These are phyloP conservation scores for Venturia asperata DNA, from an alignment of 2,329 filamentous ascomycete species.

Conservation along the genomic window DNA sequence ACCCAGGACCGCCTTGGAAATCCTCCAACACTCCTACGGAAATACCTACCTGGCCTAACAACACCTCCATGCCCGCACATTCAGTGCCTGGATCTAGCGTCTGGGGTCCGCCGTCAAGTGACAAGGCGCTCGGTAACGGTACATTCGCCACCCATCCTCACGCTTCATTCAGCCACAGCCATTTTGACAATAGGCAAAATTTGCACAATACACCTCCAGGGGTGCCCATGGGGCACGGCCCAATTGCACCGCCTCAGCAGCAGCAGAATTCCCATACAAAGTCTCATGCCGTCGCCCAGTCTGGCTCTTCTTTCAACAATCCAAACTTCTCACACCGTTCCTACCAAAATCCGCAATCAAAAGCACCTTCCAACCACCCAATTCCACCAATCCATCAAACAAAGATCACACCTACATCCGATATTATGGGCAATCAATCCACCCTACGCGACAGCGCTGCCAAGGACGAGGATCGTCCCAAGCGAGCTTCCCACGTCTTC, in stretches of 20 bases:
- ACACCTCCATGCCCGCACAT: conserved; percentile 9
- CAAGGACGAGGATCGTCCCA: background rate
- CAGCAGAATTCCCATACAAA: background rate
- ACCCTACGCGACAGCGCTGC: background rate
- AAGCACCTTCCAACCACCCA: background rate
- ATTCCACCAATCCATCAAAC: background rate
- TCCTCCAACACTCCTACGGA: conserved; percentile 10
- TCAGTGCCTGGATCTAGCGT: conserved; percentile 16
- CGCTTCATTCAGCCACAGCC: conserved; percentile 10
- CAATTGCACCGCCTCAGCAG: conserved; percentile 15
- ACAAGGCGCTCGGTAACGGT: conserved; percentile 19
- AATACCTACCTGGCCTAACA: conserved; percentile 16
- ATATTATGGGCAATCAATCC: conserved; percentile 1
- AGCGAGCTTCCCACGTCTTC: background rate
- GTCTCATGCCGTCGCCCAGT: background rate
- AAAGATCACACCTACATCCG: background rate
- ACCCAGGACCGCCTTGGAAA: conserved; percentile 6
- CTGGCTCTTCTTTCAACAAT: background rate
- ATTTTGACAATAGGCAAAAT: conserved; percentile 13
- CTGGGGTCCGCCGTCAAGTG: conserved; percentile 19
- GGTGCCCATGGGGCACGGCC: conserved; percentile 9
- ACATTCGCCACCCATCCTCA: conserved; percentile 18
- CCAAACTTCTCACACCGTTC: background rate
- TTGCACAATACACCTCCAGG: conserved; percentile 11
- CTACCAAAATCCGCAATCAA: conserved; percentile 1